Conservation (phyloP, 495 filamentous ascomycete genomes). For the Aspergillus campestris region DNA sequence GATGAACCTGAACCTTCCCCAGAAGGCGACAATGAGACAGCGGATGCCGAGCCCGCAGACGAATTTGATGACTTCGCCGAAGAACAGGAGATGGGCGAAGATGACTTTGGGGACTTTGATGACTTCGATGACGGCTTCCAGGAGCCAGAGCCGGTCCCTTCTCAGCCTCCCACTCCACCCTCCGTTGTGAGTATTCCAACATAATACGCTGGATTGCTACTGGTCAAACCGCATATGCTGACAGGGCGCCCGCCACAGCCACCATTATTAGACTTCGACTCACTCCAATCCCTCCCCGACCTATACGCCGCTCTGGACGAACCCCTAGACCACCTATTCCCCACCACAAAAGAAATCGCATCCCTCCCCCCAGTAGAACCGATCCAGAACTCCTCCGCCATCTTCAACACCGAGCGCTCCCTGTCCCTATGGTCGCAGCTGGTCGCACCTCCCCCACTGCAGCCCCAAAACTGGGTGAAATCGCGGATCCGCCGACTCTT, state of each 20-base stretch:
- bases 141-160: conserved; percentile 33
- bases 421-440: conserved; percentile 95
- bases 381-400: conserved; percentile 36
- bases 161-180: conserved; percentile 33
- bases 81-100: conserved; percentile 53
- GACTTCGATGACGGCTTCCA: conserved; percentile 88
- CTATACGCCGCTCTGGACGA: conserved; percentile 35
- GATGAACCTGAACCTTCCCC: conserved; percentile 13
- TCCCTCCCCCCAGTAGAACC: conserved; percentile 36
- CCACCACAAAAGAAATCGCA: conserved; percentile 33
- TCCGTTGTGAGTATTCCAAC: conserved; percentile 39
- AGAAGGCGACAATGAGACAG: conserved; percentile 11
- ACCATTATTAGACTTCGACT: conserved; percentile 66
- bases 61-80: conserved; percentile 98
- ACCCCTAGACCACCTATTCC: conserved; percentile 49
- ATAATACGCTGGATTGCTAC: background rate
- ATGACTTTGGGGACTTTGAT: conserved; percentile 86
- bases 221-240: background rate
- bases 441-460: conserved; percentile 84
- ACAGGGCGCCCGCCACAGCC: conserved; percentile 31
- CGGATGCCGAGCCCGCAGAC: conserved; percentile 44
- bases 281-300: conserved; percentile 45
- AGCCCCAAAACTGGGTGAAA: conserved; percentile 96
- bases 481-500: conserved; percentile 94
- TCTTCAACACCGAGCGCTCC: conserved; percentile 54